A percentile compares a stretch with the other conserved stretches of the same genome.
Conservation (phyloP, 2,329 filamentous ascomycete genomes). For the Trichoderma breve region DNA sequence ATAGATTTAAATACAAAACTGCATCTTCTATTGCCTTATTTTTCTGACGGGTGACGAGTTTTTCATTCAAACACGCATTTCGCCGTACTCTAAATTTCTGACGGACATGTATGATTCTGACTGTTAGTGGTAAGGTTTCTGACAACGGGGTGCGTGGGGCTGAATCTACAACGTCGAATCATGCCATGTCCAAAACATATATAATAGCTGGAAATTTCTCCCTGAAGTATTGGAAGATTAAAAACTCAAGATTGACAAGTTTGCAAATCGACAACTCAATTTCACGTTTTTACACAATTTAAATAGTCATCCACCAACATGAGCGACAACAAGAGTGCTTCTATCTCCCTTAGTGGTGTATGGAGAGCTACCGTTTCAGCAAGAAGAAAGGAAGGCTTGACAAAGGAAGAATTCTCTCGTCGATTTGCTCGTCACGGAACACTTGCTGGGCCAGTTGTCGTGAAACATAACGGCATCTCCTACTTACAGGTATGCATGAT, state of each 20-base stretch:
- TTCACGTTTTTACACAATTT: not conserved
- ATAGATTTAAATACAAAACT: not conserved
- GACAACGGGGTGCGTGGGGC: not conserved
- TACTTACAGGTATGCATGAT: slow-evolving; percentile 8
- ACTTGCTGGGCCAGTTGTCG: not conserved
- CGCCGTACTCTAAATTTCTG: not conserved
- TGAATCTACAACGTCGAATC: not conserved
- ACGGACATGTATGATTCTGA: not conserved
- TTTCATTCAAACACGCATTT: not conserved
- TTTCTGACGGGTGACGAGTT: not conserved
- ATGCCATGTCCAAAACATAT: not conserved
- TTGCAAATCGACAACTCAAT: not conserved
- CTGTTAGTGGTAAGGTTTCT: not conserved
- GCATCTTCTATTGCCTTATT: not conserved
- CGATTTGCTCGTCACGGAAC: slow-evolving; percentile 12
- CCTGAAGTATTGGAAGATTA: fast-evolving
- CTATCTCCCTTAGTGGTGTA: not conserved
- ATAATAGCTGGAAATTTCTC: not conserved
- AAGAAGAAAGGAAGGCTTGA: slow-evolving; percentile 8
- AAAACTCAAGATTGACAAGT: no score
- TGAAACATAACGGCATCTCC: slow-evolving; percentile 14
- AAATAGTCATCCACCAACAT: not conserved
- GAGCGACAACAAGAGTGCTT: not conserved
- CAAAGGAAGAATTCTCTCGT: slow-evolving; percentile 14
- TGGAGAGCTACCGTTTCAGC: slow-evolving; percentile 1